Conservation (phyloP, 148 eudicot genomes). For the Silene uniflora region DNA sequence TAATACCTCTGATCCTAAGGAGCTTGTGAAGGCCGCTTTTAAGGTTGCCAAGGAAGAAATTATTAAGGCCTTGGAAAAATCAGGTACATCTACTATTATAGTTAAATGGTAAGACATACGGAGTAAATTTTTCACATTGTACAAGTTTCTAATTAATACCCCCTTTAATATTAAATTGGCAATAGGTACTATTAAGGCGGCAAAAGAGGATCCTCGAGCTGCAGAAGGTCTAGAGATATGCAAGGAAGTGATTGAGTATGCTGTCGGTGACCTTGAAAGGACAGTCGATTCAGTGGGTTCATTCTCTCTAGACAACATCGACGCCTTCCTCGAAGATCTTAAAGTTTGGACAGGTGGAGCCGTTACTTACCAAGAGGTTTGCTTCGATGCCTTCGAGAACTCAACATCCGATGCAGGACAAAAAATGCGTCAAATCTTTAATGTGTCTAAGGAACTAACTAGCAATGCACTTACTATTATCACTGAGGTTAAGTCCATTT, state of each 20-base stretch:
- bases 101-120: no score
- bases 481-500: slow-evolving; percentile 21
- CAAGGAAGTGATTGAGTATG: slow-evolving; percentile 36
- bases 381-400: slow-evolving; percentile 66
- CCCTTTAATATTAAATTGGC: not conserved
- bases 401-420: slow-evolving; percentile 43
- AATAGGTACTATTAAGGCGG: slow-evolving; percentile 31
- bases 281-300: slow-evolving; percentile 26
- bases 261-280: slow-evolving; percentile 40
- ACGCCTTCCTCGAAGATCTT: slow-evolving; percentile 43
- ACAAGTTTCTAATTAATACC: not conserved
- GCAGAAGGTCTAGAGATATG: slow-evolving; percentile 41
- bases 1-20: slow-evolving; percentile 39
- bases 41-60: slow-evolving; percentile 29
- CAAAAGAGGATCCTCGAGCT: slow-evolving; percentile 38
- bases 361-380: slow-evolving; percentile 58
- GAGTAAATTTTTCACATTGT: not conserved
- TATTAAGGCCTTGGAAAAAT: slow-evolving; percentile 33
- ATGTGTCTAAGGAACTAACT: slow-evolving; percentile 37
- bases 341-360: slow-evolving; percentile 61
- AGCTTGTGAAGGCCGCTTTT: slow-evolving; percentile 40
- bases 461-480: slow-evolving; percentile 54
- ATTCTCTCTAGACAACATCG: slow-evolving; percentile 25
- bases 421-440: slow-evolving; percentile 44
- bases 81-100: slow-evolving; percentile 7